Conservation (phyloP, 768 basidiomycete genomes). For the Kwoniella bestiolae region DNA sequence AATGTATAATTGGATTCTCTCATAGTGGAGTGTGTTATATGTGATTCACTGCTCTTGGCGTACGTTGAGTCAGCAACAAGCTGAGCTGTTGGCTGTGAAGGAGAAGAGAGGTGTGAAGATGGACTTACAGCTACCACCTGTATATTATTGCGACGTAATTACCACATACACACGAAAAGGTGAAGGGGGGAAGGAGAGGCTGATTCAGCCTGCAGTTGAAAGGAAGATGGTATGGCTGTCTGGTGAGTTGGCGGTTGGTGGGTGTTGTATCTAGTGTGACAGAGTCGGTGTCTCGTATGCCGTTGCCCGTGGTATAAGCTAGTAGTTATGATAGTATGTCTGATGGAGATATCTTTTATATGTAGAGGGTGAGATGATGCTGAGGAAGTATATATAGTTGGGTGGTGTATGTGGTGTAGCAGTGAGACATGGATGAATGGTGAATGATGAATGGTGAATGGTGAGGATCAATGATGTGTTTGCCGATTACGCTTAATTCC, state of each 20-base stretch:
- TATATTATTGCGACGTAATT: too few species aligned
- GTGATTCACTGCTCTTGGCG: not conserved
- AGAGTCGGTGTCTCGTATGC: too few species aligned
- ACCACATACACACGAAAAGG: too few species aligned
- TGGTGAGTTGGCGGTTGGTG: not conserved
- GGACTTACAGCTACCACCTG: not conserved
- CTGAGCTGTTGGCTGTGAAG: not conserved
- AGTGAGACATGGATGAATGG: not conserved
- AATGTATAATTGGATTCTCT: conserved; percentile 94
- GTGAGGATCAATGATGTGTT: not conserved
- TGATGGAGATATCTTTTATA: too few species aligned
- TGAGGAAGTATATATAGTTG: too few species aligned
- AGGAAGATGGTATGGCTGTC: conserved; percentile 1
- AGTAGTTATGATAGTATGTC: too few species aligned
- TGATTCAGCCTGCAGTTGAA: conserved; percentile 11
- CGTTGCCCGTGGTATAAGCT: too few species aligned
- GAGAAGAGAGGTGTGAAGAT: not conserved
- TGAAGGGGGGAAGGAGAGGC: conserved; percentile 3
- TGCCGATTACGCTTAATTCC: conserved; percentile 2
- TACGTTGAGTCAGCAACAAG: not conserved
- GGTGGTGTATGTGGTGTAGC: not conserved
- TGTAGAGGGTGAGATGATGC: too few species aligned
- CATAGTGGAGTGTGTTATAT: conserved; percentile 61
- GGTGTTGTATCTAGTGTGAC: not conserved
- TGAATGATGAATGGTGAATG: not conserved